These are phyloP conservation scores for Fallopia convolvulus DNA, from an alignment of 148 eudicot genomes.

Conservation along the genomic window DNA sequence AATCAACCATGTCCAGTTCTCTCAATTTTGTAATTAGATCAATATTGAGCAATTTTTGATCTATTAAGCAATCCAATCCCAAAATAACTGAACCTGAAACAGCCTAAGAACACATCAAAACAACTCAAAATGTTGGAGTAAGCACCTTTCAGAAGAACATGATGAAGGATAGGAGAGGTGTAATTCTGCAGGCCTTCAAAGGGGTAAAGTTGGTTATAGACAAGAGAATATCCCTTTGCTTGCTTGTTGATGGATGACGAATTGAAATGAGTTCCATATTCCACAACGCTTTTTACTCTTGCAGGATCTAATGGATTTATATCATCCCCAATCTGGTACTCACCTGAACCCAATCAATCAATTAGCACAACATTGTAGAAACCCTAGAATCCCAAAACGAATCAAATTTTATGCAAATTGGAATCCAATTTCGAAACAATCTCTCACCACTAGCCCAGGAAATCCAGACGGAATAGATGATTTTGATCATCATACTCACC, in stretches of 20 bases:
- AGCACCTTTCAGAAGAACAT: slow-evolving; percentile 78
- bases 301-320: slow-evolving; percentile 67
- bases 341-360: slow-evolving; percentile 42
- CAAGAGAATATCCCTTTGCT: slow-evolving; percentile 66
- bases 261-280: slow-evolving; percentile 36
- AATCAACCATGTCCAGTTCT: neutral
- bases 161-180: slow-evolving; percentile 92
- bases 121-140: neutral
- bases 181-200: slow-evolving; percentile 86
- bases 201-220: slow-evolving; percentile 82
- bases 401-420: neutral
- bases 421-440: neutral
- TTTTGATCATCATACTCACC: slow-evolving; percentile 45
- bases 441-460: slow-evolving; percentile 11
- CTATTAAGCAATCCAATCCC: neutral
- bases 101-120: neutral
- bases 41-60: no score
- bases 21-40: no score
- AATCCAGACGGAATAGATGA: slow-evolving; percentile 2
- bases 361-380: neutral
- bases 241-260: slow-evolving; percentile 24
- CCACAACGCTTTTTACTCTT: slow-evolving; percentile 57
- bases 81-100: neutral
- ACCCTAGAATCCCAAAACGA: neutral
- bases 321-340: slow-evolving; percentile 67